Evolutionary conservation across 2,329 filamentous ascomycete genomes (phyloP), one percentile per base, ranked within the genome.

Genomic region (Trichophyton rubrum): DNA sequence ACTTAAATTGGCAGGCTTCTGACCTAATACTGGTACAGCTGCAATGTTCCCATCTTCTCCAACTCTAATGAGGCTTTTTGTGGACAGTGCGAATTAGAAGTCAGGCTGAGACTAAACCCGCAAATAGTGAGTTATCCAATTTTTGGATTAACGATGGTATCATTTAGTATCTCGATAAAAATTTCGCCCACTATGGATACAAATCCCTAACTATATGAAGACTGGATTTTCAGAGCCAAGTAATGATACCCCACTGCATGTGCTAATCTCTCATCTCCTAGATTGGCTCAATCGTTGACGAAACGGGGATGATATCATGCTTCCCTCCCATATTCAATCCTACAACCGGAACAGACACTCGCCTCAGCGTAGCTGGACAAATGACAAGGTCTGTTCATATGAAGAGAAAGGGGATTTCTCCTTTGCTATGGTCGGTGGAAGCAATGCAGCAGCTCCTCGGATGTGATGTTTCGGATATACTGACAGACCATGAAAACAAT

Each of bases 361-460:
- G 66, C 78, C 20, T 68, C 17, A 17, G 17, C 17, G 13, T 40
- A 17, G 17, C 49, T 3, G 17, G 30, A 17, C 22, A 30, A 20
- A 43, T 15, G 41, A 15, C 43, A 3, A 40, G 41, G 41, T 11
- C 24, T 17, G 33, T 24, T 17, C 11, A 56, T 17, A 6, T 35
- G 47, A 33, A 49, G 17, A 22, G 51, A 51, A 45, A 59, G 6
- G 66, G 66, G 3, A 64, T 69, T 3, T 77, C 77, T 1, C 79
- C 78, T 64, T 66, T 79, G 22, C 66, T 80, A 22, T 70, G 80
- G 60, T 75, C 73, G 1, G 68, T 73, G 17, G 53, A 67, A 1
- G 78, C 78, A 0, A 80, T 78, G 78, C 64, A 62, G 47, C 72
- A 79, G 53, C 68, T 81, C 4, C 70, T 81, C 1, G 78, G 78